These are phyloP conservation scores for Exophiala lecanii-corni DNA, from an alignment of 2,329 filamentous ascomycete species.

Conservation along the genomic window DNA sequence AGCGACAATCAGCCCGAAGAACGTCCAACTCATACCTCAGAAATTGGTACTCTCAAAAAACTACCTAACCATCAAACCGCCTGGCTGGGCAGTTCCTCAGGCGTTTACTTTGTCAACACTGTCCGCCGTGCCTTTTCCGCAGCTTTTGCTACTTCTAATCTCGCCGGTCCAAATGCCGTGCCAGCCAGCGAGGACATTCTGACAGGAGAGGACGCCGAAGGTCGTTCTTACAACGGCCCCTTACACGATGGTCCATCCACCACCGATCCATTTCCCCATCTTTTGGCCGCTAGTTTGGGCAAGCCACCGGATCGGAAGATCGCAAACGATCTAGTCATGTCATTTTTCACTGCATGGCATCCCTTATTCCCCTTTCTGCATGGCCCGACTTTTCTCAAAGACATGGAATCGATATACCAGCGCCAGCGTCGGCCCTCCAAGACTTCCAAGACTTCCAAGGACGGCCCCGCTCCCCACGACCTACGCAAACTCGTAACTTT, in stretches of 20 bases:
- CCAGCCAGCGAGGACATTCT: slow-evolving; percentile 28
- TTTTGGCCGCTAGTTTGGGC: slow-evolving; percentile 29
- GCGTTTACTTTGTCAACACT: slow-evolving; percentile 52
- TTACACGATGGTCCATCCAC: slow-evolving; percentile 21
- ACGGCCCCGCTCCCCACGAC: slow-evolving; percentile 16
- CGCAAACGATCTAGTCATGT: slow-evolving; percentile 42
- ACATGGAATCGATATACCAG: slow-evolving; percentile 42
- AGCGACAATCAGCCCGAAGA: slow-evolving; percentile 22
- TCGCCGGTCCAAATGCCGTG: slow-evolving; percentile 21
- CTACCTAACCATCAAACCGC: slow-evolving; percentile 44
- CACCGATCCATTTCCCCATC: slow-evolving; percentile 27
- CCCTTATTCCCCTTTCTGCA: slow-evolving; percentile 50
- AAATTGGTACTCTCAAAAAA: slow-evolving; percentile 41
- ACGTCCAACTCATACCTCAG: slow-evolving; percentile 30
- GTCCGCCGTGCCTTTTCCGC: slow-evolving; percentile 49
- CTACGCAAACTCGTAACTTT: slow-evolving; percentile 39
- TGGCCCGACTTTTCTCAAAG: slow-evolving; percentile 45
- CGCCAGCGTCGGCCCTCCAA: slow-evolving; percentile 29
- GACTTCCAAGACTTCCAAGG: slow-evolving; percentile 29
- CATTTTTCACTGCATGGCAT: slow-evolving; percentile 51
- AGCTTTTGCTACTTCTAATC: slow-evolving; percentile 27
- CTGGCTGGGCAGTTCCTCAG: slow-evolving; percentile 50
- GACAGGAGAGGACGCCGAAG: slow-evolving; percentile 27
- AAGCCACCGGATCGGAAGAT: slow-evolving; percentile 26
- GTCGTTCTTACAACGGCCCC: slow-evolving; percentile 25